These are phyloP conservation scores for Erythrophleum ivorense DNA, from an alignment of 331 rosid genomes.

Conservation along the genomic window DNA sequence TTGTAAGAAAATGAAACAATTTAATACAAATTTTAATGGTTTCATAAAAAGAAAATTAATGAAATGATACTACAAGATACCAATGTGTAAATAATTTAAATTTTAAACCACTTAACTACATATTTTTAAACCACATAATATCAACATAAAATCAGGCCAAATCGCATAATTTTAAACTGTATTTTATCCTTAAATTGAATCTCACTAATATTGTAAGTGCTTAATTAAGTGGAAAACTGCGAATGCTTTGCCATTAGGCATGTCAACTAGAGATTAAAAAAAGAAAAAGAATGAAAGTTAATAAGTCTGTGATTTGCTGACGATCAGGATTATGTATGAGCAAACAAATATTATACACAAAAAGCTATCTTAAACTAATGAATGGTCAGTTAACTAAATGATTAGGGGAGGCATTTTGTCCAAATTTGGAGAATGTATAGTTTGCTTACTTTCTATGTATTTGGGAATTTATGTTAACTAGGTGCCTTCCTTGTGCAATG, in stretches of 20 bases:
- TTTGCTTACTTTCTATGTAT: slow-evolving; percentile 29
- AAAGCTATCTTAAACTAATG: not conserved
- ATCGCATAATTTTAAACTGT: not conserved
- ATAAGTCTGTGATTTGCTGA: too few relatives aligned
- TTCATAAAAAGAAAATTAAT: too few relatives aligned
- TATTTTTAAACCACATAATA: too few relatives aligned
- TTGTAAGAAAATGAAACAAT: too few relatives aligned
- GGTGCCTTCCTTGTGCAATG: too few relatives aligned
- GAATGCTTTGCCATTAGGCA: slow-evolving; percentile 9
- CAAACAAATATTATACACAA: not conserved
- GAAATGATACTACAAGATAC: too few relatives aligned
- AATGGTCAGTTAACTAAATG: not conserved
- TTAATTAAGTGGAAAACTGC: not conserved
- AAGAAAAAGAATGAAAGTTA: not conserved
- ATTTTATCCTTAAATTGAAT: not conserved
- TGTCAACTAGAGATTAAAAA: not conserved
- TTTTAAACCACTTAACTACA: too few relatives aligned
- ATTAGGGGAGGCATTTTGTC: not conserved
- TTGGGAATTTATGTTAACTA: slow-evolving; percentile 17
- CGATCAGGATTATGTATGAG: too few relatives aligned
- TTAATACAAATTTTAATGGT: too few relatives aligned
- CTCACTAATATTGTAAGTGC: not conserved
- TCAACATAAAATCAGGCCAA: too few relatives aligned
- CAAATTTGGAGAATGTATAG: not conserved
- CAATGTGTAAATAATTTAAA: too few relatives aligned